These are phyloP conservation scores for Simplicillium aogashimaense DNA, from an alignment of 2,329 filamentous ascomycete species.

Conservation along the genomic window DNA sequence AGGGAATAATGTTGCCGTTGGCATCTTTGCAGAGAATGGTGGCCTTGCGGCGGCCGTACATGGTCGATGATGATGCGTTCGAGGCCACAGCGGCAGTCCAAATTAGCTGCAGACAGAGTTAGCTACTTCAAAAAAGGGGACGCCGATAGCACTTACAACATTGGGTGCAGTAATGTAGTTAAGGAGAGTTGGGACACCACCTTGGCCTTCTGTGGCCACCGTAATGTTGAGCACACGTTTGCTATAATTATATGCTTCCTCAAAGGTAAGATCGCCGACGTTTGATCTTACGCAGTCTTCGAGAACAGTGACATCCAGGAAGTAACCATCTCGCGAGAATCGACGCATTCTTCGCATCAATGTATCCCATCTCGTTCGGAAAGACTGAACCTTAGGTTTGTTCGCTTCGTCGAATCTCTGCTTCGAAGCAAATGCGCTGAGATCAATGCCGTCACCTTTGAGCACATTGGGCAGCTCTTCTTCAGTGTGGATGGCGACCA, in stretches of 20 bases:
- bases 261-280: slow-evolving; percentile 82
- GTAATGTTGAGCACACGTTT: slow-evolving; percentile 89
- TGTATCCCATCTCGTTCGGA: slow-evolving; percentile 42
- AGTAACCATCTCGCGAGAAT: slow-evolving; percentile 68
- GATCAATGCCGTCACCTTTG: slow-evolving; percentile 69
- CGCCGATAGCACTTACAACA: slow-evolving; percentile 51
- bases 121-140: slow-evolving; percentile 3
- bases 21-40: slow-evolving; percentile 70
- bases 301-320: slow-evolving; percentile 71
- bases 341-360: slow-evolving; percentile 56
- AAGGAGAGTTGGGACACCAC: slow-evolving; percentile 71
- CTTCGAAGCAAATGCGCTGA: slow-evolving; percentile 60
- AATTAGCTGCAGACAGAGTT: slow-evolving; percentile 46
- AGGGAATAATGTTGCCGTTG: slow-evolving; percentile 61
- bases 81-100: slow-evolving; percentile 72
- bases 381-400: slow-evolving; percentile 23
- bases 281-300: slow-evolving; percentile 79
- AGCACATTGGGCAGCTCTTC: slow-evolving; percentile 73
- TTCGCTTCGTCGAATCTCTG: slow-evolving; percentile 18
- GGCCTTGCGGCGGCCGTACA: slow-evolving; percentile 54
- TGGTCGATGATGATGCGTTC: slow-evolving; percentile 54
- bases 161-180: slow-evolving; percentile 93
- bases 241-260: slow-evolving; percentile 79
- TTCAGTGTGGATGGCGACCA: slow-evolving; percentile 80
- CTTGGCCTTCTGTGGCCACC: slow-evolving; percentile 63